These are phyloP conservation scores for Simmondsia chinensis DNA, from an alignment of 148 eudicot genomes.

Conservation along the genomic window DNA sequence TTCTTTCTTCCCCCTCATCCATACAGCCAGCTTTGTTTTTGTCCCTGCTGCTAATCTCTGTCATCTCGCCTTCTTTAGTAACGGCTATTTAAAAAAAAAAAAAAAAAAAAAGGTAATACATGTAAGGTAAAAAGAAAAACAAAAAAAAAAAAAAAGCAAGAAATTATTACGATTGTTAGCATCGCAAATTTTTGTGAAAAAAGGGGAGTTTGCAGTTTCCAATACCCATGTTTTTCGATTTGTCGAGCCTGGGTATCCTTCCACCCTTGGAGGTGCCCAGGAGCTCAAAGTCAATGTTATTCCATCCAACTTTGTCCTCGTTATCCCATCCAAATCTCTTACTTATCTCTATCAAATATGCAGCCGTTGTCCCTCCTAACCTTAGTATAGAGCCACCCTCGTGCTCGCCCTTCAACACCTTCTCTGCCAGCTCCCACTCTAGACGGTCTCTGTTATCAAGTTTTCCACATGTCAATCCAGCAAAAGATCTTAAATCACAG, in stretches of 20 bases:
- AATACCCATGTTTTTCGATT: constrained; percentile 2
- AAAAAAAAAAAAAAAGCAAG: no score
- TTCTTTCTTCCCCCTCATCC: constrained; percentile 34
- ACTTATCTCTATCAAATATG: constrained; percentile 46
- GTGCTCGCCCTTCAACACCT: constrained; percentile 33
- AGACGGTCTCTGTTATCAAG: constrained; percentile 60
- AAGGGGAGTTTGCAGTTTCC: no score
- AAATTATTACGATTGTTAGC: no score
- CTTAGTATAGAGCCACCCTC: neutral
- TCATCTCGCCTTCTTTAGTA: neutral
- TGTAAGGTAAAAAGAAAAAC: no score
- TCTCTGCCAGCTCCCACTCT: constrained; percentile 81
- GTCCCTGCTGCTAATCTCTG: neutral
- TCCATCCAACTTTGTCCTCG: constrained; percentile 63
- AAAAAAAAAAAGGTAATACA: no score
- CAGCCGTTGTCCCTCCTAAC: constrained; percentile 21
- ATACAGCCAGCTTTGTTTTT: constrained; percentile 3
- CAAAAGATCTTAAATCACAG: no score
- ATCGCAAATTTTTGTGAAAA: no score
- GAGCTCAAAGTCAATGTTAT: constrained; percentile 40
- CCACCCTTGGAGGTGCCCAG: constrained; percentile 75
- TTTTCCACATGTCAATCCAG: no score
- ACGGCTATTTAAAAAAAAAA: neutral
- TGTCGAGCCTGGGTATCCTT: constrained; percentile 48
- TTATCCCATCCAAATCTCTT: constrained; percentile 83